These are phyloP conservation scores for Populus nigra DNA, from an alignment of 345 rosid species.

Conservation along the genomic window DNA sequence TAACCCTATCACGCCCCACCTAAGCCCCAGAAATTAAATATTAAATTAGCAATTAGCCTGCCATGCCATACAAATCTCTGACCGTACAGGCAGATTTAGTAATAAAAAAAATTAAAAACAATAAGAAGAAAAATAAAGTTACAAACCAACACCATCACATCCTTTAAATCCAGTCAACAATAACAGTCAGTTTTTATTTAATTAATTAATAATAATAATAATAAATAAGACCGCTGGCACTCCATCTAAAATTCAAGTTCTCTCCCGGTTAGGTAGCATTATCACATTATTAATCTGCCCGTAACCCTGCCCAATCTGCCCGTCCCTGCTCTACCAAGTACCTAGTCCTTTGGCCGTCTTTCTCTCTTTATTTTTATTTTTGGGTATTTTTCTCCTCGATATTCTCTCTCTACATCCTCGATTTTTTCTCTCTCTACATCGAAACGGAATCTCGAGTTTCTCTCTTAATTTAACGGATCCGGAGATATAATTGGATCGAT, in stretches of 20 bases:
- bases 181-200: not conserved
- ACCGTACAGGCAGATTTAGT: not conserved
- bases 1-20: not conserved
- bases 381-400: not conserved
- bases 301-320: slow-evolving; percentile 50
- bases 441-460: slow-evolving; percentile 12
- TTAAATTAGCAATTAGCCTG: not conserved
- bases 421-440: slow-evolving; percentile 23
- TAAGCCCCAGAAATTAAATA: not conserved
- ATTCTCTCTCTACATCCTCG: slow-evolving; percentile 23
- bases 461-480: slow-evolving; percentile 29
- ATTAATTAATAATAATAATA: not conserved
- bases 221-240: not conserved
- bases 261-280: slow-evolving; percentile 34
- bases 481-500: slow-evolving; percentile 30
- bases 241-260: not conserved
- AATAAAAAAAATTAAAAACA: not conserved
- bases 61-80: not conserved
- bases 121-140: not conserved
- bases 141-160: slow-evolving; percentile 8
- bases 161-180: slow-evolving; percentile 2
- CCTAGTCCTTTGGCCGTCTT: slow-evolving; percentile 36
- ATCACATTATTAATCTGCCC: slow-evolving; percentile 33
- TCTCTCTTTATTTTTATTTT: slow-evolving; percentile 2
- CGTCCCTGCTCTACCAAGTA: slow-evolving; percentile 29